phyloP scores from a whole-genome alignment of 2,329 filamentous ascomycete genomes.

The Aspergillus oerlinghausenensis region DNA sequence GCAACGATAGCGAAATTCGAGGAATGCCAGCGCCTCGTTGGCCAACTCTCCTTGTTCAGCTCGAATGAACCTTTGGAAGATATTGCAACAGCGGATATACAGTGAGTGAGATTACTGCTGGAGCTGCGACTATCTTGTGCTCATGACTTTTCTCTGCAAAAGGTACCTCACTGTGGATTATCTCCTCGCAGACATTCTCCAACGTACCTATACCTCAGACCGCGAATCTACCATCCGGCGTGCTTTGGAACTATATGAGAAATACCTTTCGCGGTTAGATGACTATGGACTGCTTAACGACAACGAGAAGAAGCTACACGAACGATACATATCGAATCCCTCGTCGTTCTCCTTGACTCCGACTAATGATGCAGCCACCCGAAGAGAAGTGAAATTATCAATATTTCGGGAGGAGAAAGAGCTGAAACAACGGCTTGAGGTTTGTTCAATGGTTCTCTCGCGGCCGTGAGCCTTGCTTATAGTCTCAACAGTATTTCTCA shows the following conservation, averaged over 20 bases:
- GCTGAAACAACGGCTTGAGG: slow-evolving; percentile 76
- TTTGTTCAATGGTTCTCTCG: slow-evolving; percentile 30
- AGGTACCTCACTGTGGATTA: slow-evolving; percentile 74
- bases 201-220: slow-evolving; percentile 59
- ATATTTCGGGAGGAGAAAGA: slow-evolving; percentile 82
- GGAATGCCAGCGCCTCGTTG: slow-evolving; percentile 65
- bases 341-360: slow-evolving; percentile 68
- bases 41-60: slow-evolving; percentile 77
- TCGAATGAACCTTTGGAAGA: slow-evolving; percentile 87
- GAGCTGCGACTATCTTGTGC: background rate
- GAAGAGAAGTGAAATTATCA: slow-evolving; percentile 78
- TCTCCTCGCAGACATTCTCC: slow-evolving; percentile 72
- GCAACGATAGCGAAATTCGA: slow-evolving; percentile 67
- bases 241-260: slow-evolving; percentile 69
- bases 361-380: slow-evolving; percentile 60
- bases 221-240: slow-evolving; percentile 59
- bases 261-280: slow-evolving; percentile 71
- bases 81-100: slow-evolving; percentile 75
- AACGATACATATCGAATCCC: slow-evolving; percentile 67
- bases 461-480: slow-evolving; percentile 24
- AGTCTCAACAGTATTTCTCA: slow-evolving; percentile 50
- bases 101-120: slow-evolving; percentile 45
- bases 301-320: slow-evolving; percentile 64
- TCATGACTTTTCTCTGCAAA: slow-evolving; percentile 14
- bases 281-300: slow-evolving; percentile 68